Base-by-base conservation (phyloP, 1,284 basidiomycete species). In the Anthracocystis panici-leucophaei region DNA sequence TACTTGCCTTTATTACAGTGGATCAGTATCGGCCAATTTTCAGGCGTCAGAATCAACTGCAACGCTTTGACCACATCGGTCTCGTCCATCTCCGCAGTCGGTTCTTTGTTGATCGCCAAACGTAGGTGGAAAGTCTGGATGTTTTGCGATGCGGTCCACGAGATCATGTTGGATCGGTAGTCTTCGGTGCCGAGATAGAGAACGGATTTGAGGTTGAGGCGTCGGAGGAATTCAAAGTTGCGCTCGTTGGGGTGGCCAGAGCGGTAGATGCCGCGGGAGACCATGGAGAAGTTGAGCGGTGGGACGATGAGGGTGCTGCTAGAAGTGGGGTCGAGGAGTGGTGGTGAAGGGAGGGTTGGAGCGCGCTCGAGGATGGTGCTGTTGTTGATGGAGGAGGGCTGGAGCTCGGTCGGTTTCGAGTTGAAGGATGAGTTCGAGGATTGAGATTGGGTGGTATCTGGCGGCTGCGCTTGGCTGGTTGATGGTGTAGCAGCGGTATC, bases 1-100 rank as follows among this genome's bases (percentile, higher is more conserved):
- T 84, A 83, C 57, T 83, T 82, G 46, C 82, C 83, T 52, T 85
- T 85, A 56, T 85, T 85, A 74, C 83, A 85, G 53, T 85, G 83
- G 23, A 85, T 71, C 29, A 85, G 67, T 25, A 83, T 75, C 3
- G 82, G 83, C 50, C 72, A 66, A 41, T 85, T 82, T 8, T 60
- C 46, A 23, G 62, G 63, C 55, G 80, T 72, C n/a, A 83, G 53
- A 10, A 83, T 68, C 38, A 72, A 50, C 33, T 61, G 57, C 8
- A 84, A 42, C 0, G 80, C 81, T 5, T 54, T 55, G 14, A 79
- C 71, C 2, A 85, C 82, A 12, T 73, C 71, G 7, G 23, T 41
- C 23, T 67, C 69, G 50, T 85, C 82, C 83, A 84, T 83, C 60
- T 84, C 83, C 9, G 77, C 77, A 21, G 79, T 77, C 3, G 83